phyloP scores from a whole-genome alignment of 129 eudicot genomes.

The Tagetes patula region DNA sequence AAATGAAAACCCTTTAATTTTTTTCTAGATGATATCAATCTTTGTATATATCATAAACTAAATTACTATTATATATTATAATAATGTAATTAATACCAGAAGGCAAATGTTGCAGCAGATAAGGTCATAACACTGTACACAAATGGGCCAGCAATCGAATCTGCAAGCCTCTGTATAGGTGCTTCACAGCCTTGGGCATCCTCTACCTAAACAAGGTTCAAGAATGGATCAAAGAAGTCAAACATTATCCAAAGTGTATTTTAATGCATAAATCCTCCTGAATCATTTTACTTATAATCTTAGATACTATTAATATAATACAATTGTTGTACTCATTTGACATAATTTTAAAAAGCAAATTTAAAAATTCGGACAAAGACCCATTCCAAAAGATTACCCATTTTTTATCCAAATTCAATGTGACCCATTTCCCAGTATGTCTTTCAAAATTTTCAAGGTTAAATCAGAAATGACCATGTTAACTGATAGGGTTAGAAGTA shows the following conservation, averaged over 20 bases:
- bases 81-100: conserved; percentile 55
- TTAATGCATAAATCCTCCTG: conserved; percentile 4
- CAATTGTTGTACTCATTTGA: background rate
- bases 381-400: background rate
- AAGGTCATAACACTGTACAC: conserved; percentile 86
- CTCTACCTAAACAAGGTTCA: conserved; percentile 67
- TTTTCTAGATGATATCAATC: background rate
- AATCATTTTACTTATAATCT: background rate
- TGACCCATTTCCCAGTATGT: conserved; percentile 2
- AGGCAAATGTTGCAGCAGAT: conserved; percentile 86
- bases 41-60: conserved; percentile 3
- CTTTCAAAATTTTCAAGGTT: background rate
- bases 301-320: background rate
- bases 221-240: background rate
- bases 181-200: conserved; percentile 99
- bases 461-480: background rate
- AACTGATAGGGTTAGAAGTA: too few species aligned
- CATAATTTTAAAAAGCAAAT: background rate
- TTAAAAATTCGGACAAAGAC: background rate
- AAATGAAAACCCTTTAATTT: conserved; percentile 13
- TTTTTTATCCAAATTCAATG: background rate
- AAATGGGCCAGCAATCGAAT: conserved; percentile 97
- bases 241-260: background rate
- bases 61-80: conserved; percentile 10
- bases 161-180: conserved; percentile 99